Conservation (phyloP, 352 stramenopile species). For the Phytopythium delawarense region DNA sequence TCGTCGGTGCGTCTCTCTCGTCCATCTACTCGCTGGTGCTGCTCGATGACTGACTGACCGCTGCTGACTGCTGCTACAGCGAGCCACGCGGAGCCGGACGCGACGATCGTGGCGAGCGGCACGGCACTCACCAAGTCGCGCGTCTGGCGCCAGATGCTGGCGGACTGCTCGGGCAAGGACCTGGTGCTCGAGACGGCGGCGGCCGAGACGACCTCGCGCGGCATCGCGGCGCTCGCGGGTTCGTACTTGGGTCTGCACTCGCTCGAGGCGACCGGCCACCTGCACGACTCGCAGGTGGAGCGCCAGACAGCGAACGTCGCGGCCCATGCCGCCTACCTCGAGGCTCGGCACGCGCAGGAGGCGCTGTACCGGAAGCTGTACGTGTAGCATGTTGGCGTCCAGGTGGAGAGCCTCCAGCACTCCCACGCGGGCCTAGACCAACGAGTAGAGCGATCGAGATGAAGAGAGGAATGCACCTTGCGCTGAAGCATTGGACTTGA, state of each 20-base stretch:
- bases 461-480: no score
- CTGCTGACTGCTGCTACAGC: slow-evolving; percentile 9
- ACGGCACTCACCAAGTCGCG: slow-evolving; percentile 75
- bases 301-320: slow-evolving; percentile 34
- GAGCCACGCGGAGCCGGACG: slow-evolving; percentile 34
- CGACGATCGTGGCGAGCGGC: slow-evolving; percentile 68
- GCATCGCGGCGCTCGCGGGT: slow-evolving; percentile 71
- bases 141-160: slow-evolving; percentile 86
- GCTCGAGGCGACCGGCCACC: slow-evolving; percentile 29
- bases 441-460: background rate
- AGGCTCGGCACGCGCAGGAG: slow-evolving; percentile 63
- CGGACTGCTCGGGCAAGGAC: slow-evolving; percentile 71
- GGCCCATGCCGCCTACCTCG: slow-evolving; percentile 58
- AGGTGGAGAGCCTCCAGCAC: background rate
- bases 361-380: slow-evolving; percentile 74
- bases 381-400: slow-evolving; percentile 2
- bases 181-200: slow-evolving; percentile 59
- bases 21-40: background rate
- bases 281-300: slow-evolving; percentile 26
- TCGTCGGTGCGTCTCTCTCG: slow-evolving; percentile 48
- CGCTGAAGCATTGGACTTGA: no score
- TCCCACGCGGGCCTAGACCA: background rate
- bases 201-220: slow-evolving; percentile 80
- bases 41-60: slow-evolving; percentile 3
- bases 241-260: slow-evolving; percentile 57